Evolutionary conservation across 1,284 basidiomycete species (phyloP), one percentile per base, ranked within the genome.

Genomic region (Leccinum pallidistipes): DNA sequence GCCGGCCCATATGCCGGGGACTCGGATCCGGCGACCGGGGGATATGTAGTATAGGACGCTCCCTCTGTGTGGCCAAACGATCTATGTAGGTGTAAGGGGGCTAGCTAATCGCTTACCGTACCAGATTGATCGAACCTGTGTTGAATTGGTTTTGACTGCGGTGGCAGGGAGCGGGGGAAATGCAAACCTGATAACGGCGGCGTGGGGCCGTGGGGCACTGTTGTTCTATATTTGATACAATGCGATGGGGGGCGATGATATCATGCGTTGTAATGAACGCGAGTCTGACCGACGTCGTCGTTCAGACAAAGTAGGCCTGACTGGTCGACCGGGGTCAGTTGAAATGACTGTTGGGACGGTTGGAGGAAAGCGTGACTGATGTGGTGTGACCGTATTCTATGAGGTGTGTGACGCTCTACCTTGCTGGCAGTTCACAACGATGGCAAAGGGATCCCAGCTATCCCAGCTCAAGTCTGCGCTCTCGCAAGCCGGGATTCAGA

Each of bases 401-500:
- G 38, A 40, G 16, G 16, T 58, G 7, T 12, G 65, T 63, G 57
- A 71, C 68, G 3, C 3, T 31, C 9, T 12, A 21, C 9, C 16
- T 34, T 43, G 12, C 55, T 21, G 21, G 21, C 31, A 14, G 8
- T 7, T 4, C 9, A 27, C 27, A 0, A 36, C 56, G 56, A 88
- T 89, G 87, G 82, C 80, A 32, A 89, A 85, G 70, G 86, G 88
- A 60, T 94, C 92, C 2, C 92, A 95, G 76, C 84, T 97, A 27
- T 80, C 86, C 31, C 94, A 97, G 78, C 88, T 97, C 67, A 96
- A 96, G 74, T 82, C 87, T 12, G 92, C 93, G 5, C 81, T 97
- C 58, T 83, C 83, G 3, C 82, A 89, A 56, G 90, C 91, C 1
- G 95, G 95, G 0, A 77, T 96, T 12, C 83, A 83, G 21, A 83